phyloP scores from a whole-genome alignment of 106 monocot genomes.

The Dendrobium chrysotoxum region DNA sequence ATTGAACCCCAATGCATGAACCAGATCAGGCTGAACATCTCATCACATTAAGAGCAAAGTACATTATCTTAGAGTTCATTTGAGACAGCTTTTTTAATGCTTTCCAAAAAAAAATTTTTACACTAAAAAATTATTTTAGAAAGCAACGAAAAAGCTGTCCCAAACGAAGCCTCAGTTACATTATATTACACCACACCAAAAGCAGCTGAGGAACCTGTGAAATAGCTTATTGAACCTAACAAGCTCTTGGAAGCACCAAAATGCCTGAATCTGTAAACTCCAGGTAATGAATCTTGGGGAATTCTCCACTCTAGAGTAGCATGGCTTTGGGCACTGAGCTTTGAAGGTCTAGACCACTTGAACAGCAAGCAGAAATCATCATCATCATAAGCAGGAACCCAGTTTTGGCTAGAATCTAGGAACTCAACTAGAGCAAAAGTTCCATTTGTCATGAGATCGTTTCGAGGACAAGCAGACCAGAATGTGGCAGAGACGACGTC shows the following conservation, averaged over 20 bases:
- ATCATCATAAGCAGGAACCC: conserved; percentile 76
- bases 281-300: conserved; percentile 35
- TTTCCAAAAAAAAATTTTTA: too few relatives aligned
- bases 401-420: conserved; percentile 26
- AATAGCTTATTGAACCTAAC: conserved; percentile 59
- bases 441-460: conserved; percentile 71
- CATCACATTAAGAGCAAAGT: too few relatives aligned
- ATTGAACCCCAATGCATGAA: too few relatives aligned
- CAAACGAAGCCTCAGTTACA: too few relatives aligned
- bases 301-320: conserved; percentile 79
- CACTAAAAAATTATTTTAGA: too few relatives aligned
- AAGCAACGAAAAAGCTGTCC: too few relatives aligned
- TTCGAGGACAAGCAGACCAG: conserved; percentile 84
- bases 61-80: too few relatives aligned
- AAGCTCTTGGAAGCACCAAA: conserved; percentile 76
- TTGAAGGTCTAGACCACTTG: conserved; percentile 63
- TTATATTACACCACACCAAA: conserved; percentile 50
- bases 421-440: conserved; percentile 76
- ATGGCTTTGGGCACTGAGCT: conserved; percentile 55
- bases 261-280: conserved; percentile 76
- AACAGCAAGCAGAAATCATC: conserved; percentile 78
- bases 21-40: too few relatives aligned
- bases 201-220: conserved; percentile 65
- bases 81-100: too few relatives aligned
- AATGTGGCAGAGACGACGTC: conserved; percentile 63